Evolutionary conservation across 169 alveolate genomes (phyloP).

Genomic region (Babesia ovata): DNA sequence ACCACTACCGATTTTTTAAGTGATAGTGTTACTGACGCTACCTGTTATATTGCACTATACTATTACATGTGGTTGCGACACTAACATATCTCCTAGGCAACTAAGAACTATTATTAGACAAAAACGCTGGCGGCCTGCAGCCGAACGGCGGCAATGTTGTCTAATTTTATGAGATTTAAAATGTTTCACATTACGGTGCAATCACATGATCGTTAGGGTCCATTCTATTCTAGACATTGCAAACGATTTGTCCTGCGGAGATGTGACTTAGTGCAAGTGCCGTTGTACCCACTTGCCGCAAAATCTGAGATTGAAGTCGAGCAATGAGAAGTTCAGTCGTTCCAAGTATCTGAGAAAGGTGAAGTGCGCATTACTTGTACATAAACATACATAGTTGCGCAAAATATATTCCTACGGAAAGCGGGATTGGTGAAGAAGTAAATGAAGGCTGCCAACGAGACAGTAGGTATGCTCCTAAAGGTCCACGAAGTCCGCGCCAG

Average conservation of each 20-base stretch:
- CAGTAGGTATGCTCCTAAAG: neutral
- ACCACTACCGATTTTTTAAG: no score
- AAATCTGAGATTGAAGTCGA: conserved; percentile 37
- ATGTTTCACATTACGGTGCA: no score
- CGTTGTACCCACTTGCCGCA: conserved; percentile 12
- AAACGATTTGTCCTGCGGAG: neutral
- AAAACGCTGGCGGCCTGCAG: no score
- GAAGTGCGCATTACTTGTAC: no score
- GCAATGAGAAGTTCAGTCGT: conserved; percentile 24
- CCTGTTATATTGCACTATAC: no score
- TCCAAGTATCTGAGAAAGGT: conserved; percentile 5
- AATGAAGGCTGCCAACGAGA: conserved; percentile 7
- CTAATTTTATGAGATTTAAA: no score
- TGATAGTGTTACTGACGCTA: no score
- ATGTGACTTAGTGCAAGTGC: neutral
- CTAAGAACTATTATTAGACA: no score
- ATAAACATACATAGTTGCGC: conserved; percentile 24
- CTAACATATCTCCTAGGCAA: no score
- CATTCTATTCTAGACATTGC: conserved; percentile 3
- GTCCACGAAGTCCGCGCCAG: conserved; percentile 6
- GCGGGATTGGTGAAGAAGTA: conserved; percentile 24
- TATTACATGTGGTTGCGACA: no score
- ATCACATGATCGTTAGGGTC: no score
- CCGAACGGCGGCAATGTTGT: no score
- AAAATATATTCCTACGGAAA: conserved; percentile 10